Evolutionary conservation across 2,329 filamentous ascomycete species (phyloP).

Genomic region (Aspergillus fischeri): DNA sequence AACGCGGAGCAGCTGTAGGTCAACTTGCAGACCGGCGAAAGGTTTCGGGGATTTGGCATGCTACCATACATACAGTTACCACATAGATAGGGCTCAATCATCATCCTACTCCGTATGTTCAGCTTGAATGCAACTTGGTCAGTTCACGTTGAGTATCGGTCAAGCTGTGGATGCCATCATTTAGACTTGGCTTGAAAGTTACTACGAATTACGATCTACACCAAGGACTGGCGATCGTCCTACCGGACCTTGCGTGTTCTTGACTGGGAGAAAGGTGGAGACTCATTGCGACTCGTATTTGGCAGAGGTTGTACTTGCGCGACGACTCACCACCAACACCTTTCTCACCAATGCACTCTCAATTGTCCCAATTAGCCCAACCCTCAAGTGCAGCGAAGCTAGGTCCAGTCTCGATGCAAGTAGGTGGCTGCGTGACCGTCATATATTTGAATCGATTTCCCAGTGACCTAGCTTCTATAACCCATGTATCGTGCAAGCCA

Average conservation of each 20-base stretch:
- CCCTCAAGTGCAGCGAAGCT: not conserved
- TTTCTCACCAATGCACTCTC: not conserved
- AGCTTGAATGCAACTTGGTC: no score
- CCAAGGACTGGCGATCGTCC: not conserved
- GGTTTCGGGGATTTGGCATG: not conserved
- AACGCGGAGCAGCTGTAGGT: constrained; percentile 31
- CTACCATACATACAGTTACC: not conserved
- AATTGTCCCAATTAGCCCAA: not conserved
- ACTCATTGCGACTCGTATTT: not conserved
- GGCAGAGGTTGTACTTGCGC: not conserved
- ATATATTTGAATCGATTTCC: no score
- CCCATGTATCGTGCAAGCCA: no score
- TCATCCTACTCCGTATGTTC: not conserved
- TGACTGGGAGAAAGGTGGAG: not conserved
- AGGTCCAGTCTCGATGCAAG: not conserved
- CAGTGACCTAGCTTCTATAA: not conserved
- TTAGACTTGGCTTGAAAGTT: not conserved
- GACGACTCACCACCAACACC: not conserved
- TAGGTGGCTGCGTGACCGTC: no score
- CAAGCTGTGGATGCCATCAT: not conserved
- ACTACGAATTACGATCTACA: not conserved
- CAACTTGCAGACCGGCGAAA: not conserved
- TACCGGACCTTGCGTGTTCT: not conserved
- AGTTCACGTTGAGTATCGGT: no score
- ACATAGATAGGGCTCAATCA: not conserved